Percentiles rank a stretch among this genome's conserved stretches.
Conservation (phyloP, 306 rosid species). For the Quercus aquifolioides region DNA sequence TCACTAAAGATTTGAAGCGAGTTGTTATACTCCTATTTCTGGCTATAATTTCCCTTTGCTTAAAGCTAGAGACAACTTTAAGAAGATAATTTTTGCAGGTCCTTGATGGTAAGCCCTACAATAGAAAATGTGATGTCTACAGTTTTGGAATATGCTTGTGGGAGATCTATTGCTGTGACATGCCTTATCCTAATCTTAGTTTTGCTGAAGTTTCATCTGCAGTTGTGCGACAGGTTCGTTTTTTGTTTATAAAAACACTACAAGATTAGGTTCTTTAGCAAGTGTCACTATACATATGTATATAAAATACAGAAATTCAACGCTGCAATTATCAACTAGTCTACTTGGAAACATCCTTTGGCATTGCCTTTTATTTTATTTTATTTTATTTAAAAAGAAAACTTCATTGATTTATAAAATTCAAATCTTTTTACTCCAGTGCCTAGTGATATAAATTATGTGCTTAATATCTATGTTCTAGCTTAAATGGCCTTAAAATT, state of each 20-base stretch:
- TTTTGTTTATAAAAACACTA: background rate
- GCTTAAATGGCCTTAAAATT: background rate
- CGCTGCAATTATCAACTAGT: background rate
- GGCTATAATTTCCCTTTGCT: background rate
- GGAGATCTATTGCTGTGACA: conserved; percentile 89
- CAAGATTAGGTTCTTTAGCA: background rate
- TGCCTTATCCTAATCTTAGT: conserved; percentile 82
- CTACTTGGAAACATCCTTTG: background rate
- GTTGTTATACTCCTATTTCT: background rate
- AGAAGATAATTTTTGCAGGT: conserved; percentile 45
- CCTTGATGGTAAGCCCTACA: conserved; percentile 87
- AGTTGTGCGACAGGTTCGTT: conserved; percentile 68
- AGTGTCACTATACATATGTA: background rate
- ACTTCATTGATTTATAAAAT: background rate
- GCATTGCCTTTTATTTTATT: background rate
- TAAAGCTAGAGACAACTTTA: background rate
- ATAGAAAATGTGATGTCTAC: conserved; percentile 83
- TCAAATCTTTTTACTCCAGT: background rate
- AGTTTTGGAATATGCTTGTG: conserved; percentile 93
- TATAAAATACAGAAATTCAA: background rate
- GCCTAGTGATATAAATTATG: background rate
- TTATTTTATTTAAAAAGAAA: background rate
- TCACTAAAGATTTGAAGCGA: background rate
- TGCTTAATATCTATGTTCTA: background rate
- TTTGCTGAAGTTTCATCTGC: conserved; percentile 74